Evolutionary conservation across 768 basidiomycete genomes (phyloP), one percentile per base, ranked within the genome.

Genomic region (Xanthoconium purpureum): DNA sequence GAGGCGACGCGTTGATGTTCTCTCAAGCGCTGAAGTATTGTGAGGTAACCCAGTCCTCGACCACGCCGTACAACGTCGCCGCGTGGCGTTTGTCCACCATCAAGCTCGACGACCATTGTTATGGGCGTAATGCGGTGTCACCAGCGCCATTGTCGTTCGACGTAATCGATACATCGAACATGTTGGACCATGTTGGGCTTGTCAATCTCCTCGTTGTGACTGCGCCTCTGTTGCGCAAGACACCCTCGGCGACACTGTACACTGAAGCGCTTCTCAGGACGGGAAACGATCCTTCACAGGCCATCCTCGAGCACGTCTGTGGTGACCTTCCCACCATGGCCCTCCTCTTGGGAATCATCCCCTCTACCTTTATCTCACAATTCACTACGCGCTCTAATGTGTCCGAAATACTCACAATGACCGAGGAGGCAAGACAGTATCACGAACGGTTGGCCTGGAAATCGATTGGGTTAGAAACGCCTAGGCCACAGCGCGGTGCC

Each of bases 121-220:
- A 71, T 40, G 61, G 66, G 1, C 36, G 13, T 11, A 20, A 33
- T 18, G 54, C 59, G 1, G 17, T 11, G 1, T 60, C 50, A 6
- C 52, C 47, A 0, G 70, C 70, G 1, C 70, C 70, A 5, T 28
- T 61, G n/a, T 62, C 56, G 11, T 72, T 73, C 55, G 61, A 72
- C 20, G 64, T 70, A 15, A 72, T 71, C 18, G 70, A 71, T 9
- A 70, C 70, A 6, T 71, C 72, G 0, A 71, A 71, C 11, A 24
- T 73, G 15, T 14, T 60, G 28, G 70, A 72, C 24, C 56, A 66
- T 6, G 33, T 55, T 1, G 72, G 70, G 1, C 51, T 72, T 2
- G 12, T 72, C n/a, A 71, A 71, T 20, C 3, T 71, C 20, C 43
- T 71, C 17, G 56, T 61, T 13, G 66, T 57, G 9, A 58, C 66